Conservation (phyloP, 495 filamentous ascomycete species). For the Trichoderma erinaceum region DNA sequence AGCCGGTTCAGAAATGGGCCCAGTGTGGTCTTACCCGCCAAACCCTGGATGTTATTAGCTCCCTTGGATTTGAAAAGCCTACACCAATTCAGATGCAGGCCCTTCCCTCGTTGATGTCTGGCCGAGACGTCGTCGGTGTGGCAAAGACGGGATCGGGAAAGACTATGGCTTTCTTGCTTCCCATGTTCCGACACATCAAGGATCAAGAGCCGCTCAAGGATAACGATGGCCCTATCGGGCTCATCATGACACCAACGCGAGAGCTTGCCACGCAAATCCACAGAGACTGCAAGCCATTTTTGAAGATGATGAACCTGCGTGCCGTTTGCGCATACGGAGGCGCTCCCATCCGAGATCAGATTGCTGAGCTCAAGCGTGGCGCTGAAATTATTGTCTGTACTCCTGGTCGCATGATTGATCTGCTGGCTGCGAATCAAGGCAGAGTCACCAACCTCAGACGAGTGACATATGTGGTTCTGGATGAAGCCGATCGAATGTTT, state of each 20-base stretch:
- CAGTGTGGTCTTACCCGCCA: conserved; percentile 86
- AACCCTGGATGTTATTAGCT: conserved; percentile 79
- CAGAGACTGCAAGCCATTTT: conserved; percentile 85
- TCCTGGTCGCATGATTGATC: conserved; percentile 94
- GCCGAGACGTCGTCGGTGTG: conserved; percentile 91
- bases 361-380: conserved; percentile 89
- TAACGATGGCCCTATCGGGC: conserved; percentile 77
- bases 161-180: conserved; percentile 88
- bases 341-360: conserved; percentile 95
- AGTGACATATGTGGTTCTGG: conserved; percentile 88
- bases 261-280: conserved; percentile 94
- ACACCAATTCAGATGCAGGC: conserved; percentile 95
- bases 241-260: conserved; percentile 92
- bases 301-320: conserved; percentile 83
- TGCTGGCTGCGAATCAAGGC: conserved; percentile 85
- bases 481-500: conserved; percentile 98
- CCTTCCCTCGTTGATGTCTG: conserved; percentile 91
- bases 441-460: conserved; percentile 84
- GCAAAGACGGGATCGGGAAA: conserved; percentile 99
- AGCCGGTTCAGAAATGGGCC: conserved; percentile 92
- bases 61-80: conserved; percentile 77
- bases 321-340: conserved; percentile 95
- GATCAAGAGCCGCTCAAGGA: conserved; percentile 80
- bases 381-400: conserved; percentile 94
- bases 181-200: conserved; percentile 97